Base-by-base conservation (phyloP, 805 yeast species). In the Starmera amethionina region DNA sequence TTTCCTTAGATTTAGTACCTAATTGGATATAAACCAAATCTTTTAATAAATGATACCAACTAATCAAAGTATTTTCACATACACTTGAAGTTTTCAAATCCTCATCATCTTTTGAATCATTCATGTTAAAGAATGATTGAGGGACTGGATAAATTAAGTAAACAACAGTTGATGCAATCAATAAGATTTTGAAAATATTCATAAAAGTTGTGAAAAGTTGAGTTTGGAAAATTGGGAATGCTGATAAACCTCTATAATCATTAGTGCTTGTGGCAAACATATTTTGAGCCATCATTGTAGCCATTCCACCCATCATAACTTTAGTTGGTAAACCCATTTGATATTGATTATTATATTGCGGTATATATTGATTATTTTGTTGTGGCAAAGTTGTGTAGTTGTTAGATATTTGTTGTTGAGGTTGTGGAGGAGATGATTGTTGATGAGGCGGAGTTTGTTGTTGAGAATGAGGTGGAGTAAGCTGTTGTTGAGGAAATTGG, bases 251-350 rank as follows among this genome's bases (percentile, higher is more conserved):
- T 44, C 65, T 62, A 48, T 66, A 68, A 44, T 68, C 74, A 37
- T 39, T 46, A 15, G 36, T 45, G 28, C 58, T 59, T 12, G 54
- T 54, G 14, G 37, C 34, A 32, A 48, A 53, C 43, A 55, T 38
- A 25, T 46, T 48, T 34, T 51, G 51, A 22, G 73, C 75, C 61
- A 66, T 64, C 42, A 70, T 62, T 2, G 73, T 63, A 34, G 73
- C 73, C 59, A 70, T 58, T 29, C 75, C 75, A n/a, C 75, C 76
- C 47, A 71, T 51, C 27, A 71, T 48, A 35, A 62, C 50, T 47
- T 66, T 68, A 14, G 54, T 63, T 54, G 58, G 56, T 8, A 54
- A 12, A n/a, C 55, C 55, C 46, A 55, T 41, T 38, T 51, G 55
- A 34, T 48, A 48, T 22, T 22, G 27, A 8, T 8, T 22, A 8